Evolutionary conservation across 225 moss, liverwort and hornwort genomes (phyloP).

Genomic region (Polytrichum commune): DNA sequence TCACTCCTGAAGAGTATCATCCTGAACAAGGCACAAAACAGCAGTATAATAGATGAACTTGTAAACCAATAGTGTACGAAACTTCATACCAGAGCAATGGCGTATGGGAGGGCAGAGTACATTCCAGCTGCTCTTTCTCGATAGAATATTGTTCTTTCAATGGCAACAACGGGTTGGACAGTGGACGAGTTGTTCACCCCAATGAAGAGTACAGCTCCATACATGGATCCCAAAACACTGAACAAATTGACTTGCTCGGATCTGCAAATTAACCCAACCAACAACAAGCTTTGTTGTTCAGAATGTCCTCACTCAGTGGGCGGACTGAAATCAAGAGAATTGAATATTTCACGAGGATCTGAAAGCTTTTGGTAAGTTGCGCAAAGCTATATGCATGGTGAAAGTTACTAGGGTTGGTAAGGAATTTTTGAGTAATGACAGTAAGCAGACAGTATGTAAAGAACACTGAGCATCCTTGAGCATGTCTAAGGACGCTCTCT

Average conservation of each 20-base stretch:
- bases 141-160: conserved; percentile 57
- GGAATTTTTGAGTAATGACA: too few relatives aligned
- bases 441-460: neutral
- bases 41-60: neutral
- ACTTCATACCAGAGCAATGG: conserved; percentile 40
- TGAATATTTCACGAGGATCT: too few relatives aligned
- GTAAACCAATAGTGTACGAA: neutral
- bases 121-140: conserved; percentile 55
- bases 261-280: conserved; percentile 19
- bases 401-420: too few relatives aligned
- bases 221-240: conserved; percentile 56
- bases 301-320: too few relatives aligned
- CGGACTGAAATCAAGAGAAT: too few relatives aligned
- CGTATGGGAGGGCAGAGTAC: conserved; percentile 57
- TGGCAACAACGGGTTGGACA: conserved; percentile 55
- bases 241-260: conserved; percentile 48
- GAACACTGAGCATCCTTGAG: neutral
- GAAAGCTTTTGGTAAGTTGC: too few relatives aligned
- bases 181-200: conserved; percentile 59
- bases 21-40: too few relatives aligned
- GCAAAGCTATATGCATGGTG: too few relatives aligned
- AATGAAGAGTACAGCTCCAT: conserved; percentile 45
- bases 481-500: neutral
- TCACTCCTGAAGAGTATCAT: neutral
- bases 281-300: too few relatives aligned